Base-by-base conservation (phyloP, 73 alveolate species). In the Paraurostyla sp. region DNA sequence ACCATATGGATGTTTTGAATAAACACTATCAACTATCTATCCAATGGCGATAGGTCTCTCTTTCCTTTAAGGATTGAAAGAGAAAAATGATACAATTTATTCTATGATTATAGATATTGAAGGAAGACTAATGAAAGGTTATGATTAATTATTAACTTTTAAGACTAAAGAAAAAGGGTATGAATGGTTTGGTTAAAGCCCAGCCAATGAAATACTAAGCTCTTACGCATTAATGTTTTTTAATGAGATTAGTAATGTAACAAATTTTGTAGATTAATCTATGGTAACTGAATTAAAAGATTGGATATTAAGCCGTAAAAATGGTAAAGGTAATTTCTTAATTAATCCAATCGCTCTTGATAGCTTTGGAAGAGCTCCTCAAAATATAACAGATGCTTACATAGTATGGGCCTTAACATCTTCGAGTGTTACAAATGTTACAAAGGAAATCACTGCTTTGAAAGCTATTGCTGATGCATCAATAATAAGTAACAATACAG, bases 171-270 rank as follows among this genome's bases (percentile, higher is more conserved):
- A n/a, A n/a, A n/a, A n/a, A n/a, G n/a, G n/a, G n/a, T n/a, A n/a
- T n/a, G n/a, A n/a, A n/a, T n/a, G 93, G 93, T 86, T 86, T 42
- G 93, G 93, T 22, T 11, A 29, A 6, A 13, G 27, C 9, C 93
- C 93, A n/a, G 93, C 89, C n/a, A 88, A 86, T 76, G 93, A 86
- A 46, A 59, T 84, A 30, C 80, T 86, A 4, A 73, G 89, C 9
- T 88, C 93, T 11, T 86, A 73, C 30, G 93, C 89, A 0, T 51
- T 86, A 7, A n/a, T 71, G 85, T 65, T 73, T 58, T 86, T 86
- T 84, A 27, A 59, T 4, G 89, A 86, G 30, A 86, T 86, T 88
- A 54, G 56, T 54, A 81, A 75, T 33, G 89, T 52, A n/a, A 42
- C 82, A 7, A 48, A 36, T 4, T 20, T 40, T 9, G 80, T 81